These are phyloP conservation scores for Aspergillus japonicus DNA, from an alignment of 2,329 filamentous ascomycete species.

Conservation along the genomic window DNA sequence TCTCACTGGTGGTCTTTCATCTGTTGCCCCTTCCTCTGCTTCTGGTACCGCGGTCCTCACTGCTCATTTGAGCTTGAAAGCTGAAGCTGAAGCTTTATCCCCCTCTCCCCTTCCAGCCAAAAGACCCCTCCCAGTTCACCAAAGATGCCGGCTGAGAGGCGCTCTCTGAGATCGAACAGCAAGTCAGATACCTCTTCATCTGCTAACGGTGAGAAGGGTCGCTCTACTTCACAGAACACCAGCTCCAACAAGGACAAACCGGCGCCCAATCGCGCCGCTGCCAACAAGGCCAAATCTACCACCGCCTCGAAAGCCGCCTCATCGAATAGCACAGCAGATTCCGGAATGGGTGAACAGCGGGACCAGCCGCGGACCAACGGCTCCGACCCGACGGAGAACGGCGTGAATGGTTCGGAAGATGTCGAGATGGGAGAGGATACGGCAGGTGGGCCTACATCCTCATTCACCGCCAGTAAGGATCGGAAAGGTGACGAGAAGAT, in stretches of 20 bases:
- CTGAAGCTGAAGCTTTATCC: conserved; percentile 12
- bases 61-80: conserved; percentile 34
- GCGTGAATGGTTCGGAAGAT: conserved; percentile 64
- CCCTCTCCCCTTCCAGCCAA: neutral
- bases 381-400: conserved; percentile 68
- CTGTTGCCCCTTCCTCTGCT: conserved; percentile 28
- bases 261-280: conserved; percentile 42
- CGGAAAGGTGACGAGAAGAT: conserved; percentile 75
- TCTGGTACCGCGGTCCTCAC: conserved; percentile 28
- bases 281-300: conserved; percentile 40
- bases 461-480: conserved; percentile 60
- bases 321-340: conserved; percentile 36
- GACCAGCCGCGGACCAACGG: conserved; percentile 68
- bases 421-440: conserved; percentile 68
- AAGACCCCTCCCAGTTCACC: conserved; percentile 23
- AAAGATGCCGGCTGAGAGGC: conserved; percentile 50
- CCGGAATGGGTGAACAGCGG: conserved; percentile 64
- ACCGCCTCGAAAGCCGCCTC: conserved; percentile 33
- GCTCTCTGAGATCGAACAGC: conserved; percentile 48
- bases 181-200: conserved; percentile 48
- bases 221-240: conserved; percentile 45
- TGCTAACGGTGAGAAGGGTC: conserved; percentile 48
- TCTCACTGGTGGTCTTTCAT: conserved; percentile 17
- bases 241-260: conserved; percentile 47
- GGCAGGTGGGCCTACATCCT: conserved; percentile 50